phyloP scores from a whole-genome alignment of 2,329 filamentous ascomycete species.

The Sphaerulina vaccinii region DNA sequence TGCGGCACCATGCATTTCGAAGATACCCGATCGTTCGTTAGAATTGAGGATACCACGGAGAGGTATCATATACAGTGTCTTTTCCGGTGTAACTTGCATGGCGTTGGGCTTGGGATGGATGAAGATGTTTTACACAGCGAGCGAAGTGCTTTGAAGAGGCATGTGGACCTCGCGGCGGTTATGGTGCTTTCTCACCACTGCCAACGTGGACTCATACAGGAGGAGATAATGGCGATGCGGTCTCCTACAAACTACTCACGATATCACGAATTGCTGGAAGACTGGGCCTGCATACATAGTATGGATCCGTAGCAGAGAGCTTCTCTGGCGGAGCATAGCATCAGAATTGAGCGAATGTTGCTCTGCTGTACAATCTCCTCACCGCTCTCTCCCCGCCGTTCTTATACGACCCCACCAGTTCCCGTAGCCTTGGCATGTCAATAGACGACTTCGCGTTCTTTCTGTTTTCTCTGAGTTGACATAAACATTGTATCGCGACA shows the following conservation, averaged over 20 bases:
- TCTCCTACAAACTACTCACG: conserved; percentile 3
- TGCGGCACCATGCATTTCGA: conserved; percentile 15
- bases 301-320: neutral
- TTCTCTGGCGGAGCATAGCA: no score
- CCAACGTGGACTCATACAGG: conserved; percentile 6
- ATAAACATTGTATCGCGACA: no score
- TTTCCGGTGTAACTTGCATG: conserved; percentile 4
- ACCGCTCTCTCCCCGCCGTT: no score
- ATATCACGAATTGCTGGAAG: conserved; percentile 6
- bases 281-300: neutral
- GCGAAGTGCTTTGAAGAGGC: conserved; percentile 3
- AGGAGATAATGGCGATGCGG: conserved; percentile 2
- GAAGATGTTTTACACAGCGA: conserved; percentile 9
- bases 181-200: conserved; percentile 1
- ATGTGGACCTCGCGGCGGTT: conserved; percentile 1
- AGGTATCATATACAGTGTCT: conserved; percentile 12
- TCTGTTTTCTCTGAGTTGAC: no score
- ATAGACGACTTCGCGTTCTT: no score
- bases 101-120: conserved; percentile 6
- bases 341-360: no score
- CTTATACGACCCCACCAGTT: no score
- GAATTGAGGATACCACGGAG: conserved; percentile 12
- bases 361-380: no score
- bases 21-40: conserved; percentile 17
- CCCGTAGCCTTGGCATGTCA: no score